Conservation (phyloP, 495 filamentous ascomycete species). For the Polyplosphaeria fusca region DNA sequence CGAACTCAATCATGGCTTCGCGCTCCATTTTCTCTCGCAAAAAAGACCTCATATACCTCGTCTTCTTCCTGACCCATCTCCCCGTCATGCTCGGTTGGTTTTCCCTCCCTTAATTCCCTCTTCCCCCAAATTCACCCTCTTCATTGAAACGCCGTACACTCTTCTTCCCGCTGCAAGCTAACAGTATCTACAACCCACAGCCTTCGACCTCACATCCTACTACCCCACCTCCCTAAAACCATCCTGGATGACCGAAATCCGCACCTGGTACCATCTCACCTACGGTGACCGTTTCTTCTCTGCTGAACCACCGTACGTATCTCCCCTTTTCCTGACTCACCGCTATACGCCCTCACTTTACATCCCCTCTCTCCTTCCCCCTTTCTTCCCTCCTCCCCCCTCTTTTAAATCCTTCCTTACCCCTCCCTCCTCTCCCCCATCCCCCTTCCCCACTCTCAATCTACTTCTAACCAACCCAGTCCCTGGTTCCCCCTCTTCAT, state of each 20-base stretch:
- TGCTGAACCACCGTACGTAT: conserved; percentile 50
- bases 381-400: neutral
- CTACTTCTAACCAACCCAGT: conserved; percentile 12
- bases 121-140: too few relatives aligned
- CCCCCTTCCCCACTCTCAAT: conserved; percentile 1
- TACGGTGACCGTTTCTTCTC: conserved; percentile 74
- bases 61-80: conserved; percentile 66
- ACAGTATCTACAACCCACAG: too few relatives aligned
- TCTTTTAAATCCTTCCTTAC: neutral
- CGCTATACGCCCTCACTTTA: neutral
- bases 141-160: too few relatives aligned
- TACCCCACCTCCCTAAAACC: conserved; percentile 58
- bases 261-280: conserved; percentile 61
- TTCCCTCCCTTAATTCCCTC: too few relatives aligned
- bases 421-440: neutral
- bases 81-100: conserved; percentile 64
- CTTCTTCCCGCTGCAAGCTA: too few relatives aligned
- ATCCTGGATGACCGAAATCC: conserved; percentile 50
- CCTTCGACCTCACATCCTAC: conserved; percentile 58
- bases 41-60: conserved; percentile 60
- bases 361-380: conserved; percentile 1
- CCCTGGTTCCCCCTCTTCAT: conserved; percentile 69
- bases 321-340: neutral
- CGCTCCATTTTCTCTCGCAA: conserved; percentile 47
- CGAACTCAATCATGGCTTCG: neutral